Evolutionary conservation across 1,284 basidiomycete species (phyloP), one percentile per base, ranked within the genome.

Genomic region (Pyrrhoderma lamaoense): DNA sequence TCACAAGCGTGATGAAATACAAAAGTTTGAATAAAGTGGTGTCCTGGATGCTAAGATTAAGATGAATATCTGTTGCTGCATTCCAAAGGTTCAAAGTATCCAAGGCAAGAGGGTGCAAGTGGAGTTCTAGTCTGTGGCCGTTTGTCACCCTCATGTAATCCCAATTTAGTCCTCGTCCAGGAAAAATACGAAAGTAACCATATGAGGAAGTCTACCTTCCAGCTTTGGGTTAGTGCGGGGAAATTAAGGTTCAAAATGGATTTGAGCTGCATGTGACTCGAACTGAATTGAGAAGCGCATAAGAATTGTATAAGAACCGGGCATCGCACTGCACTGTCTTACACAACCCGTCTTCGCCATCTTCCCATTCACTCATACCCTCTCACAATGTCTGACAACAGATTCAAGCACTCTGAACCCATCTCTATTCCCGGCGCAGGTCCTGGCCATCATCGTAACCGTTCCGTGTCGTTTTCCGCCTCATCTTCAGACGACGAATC

Each of bases 391-490:
- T 64, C 71, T 55, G 64, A 64, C 45, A 60, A 64, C 47, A 58
- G 39, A 51, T 58, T 65, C 18, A 72, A 66, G n/a, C 81, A 70
- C 64, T 78, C 83, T 19, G 70, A 73, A 47, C 85, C 84, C 52
- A 89, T 85, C 61, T 75, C 81, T 56, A 85, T 85, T 60, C 65
- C 67, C 45, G 38, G 47, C 51, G 60, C 60, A 9, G 65, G 64
- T 42, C 61, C 67, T 45, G 14, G 49, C 31, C 62, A 60, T 11
- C 66, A 64, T 45, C 62, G 67, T 47, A 18, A 51, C 38, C 71
- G 74, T 42, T 61, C 66, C 77, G 77, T 79, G 49, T 82, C 82
- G 18, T 64, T 70, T 45, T 85, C 81, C 0, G 65, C 77, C 37
- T 80, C 80, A 0, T 62, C 66, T 31, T 71, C 70, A 42, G 70